phyloP scores from a whole-genome alignment of 2,329 filamentous ascomycete genomes.

The Periglandula ipomoeae region DNA sequence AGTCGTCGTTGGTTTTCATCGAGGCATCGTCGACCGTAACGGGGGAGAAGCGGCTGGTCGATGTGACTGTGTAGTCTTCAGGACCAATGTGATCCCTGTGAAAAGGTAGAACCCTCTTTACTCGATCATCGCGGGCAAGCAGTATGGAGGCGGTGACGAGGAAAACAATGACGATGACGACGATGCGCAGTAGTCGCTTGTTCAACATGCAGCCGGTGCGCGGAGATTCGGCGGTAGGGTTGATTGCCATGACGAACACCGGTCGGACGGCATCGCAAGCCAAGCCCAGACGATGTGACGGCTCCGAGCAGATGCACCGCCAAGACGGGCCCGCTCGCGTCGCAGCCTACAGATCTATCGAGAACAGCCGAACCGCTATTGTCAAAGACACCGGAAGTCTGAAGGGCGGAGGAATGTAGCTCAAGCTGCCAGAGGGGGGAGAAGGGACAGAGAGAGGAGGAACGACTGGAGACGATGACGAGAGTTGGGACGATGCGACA shows the following conservation, averaged over 20 bases:
- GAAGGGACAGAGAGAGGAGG: too few species aligned
- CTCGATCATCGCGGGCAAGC: not conserved
- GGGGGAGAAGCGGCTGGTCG: slow-evolving; percentile 21
- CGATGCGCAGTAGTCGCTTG: slow-evolving; percentile 23
- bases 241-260: slow-evolving; percentile 5
- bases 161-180: slow-evolving; percentile 15
- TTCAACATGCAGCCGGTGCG: slow-evolving; percentile 16
- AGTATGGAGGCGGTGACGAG: slow-evolving; percentile 11
- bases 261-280: slow-evolving; percentile 2
- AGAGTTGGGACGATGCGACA: too few species aligned
- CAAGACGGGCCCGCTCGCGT: too few species aligned
- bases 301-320: too few species aligned
- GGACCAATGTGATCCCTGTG: slow-evolving; percentile 16
- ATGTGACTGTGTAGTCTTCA: slow-evolving; percentile 20
- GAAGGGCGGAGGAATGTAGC: too few species aligned
- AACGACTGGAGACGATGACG: too few species aligned
- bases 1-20: slow-evolving; percentile 16
- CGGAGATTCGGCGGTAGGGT: slow-evolving; percentile 2
- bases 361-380: too few species aligned
- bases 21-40: slow-evolving; percentile 16
- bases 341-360: too few species aligned
- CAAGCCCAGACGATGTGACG: too few species aligned
- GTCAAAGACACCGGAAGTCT: too few species aligned
- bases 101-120: slow-evolving; percentile 6
- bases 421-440: too few species aligned